Evolutionary conservation across 139 green algal species (phyloP).

Genomic region (Coccomyxa sp.): DNA sequence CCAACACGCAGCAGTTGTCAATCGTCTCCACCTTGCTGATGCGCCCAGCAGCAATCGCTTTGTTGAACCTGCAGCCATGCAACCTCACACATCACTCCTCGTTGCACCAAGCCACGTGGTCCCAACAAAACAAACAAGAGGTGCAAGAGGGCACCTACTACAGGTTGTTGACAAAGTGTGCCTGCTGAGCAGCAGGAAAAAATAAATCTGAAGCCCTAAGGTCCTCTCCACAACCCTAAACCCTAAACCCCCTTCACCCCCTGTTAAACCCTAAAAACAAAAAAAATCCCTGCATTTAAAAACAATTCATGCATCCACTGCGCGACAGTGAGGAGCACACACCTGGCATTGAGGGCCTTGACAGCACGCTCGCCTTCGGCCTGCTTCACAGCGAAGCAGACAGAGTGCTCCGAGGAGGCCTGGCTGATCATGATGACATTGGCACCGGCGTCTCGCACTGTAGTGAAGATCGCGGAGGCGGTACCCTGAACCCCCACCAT

Average conservation of each 20-base stretch:
- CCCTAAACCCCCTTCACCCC: not conserved
- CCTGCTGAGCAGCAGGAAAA: too few species aligned
- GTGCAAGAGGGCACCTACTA: too few species aligned
- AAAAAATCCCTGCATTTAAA: too few species aligned
- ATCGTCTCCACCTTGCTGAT: constrained; percentile 72
- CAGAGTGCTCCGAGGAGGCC: constrained; percentile 89
- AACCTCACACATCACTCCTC: not conserved
- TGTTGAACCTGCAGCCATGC: constrained; percentile 51
- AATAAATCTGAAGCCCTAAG: too few species aligned
- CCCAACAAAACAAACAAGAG: too few species aligned
- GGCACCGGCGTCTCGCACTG: constrained; percentile 78
- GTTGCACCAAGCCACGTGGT: too few species aligned
- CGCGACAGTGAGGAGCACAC: not conserved
- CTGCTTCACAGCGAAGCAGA: constrained; percentile 93
- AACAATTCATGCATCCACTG: not conserved
- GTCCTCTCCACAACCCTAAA: not conserved
- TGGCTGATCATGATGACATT: constrained; percentile 99
- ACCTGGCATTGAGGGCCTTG: constrained; percentile 33
- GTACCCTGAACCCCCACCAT: constrained; percentile 97
- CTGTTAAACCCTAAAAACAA: not conserved
- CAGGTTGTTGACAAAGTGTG: too few species aligned
- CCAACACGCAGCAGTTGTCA: constrained; percentile 85
- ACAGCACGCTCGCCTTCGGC: constrained; percentile 42
- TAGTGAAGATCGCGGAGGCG: constrained; percentile 80
- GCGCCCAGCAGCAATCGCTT: constrained; percentile 63